Base-by-base conservation (phyloP, 2,329 filamentous ascomycete genomes). In the Nothophoma quercina region DNA sequence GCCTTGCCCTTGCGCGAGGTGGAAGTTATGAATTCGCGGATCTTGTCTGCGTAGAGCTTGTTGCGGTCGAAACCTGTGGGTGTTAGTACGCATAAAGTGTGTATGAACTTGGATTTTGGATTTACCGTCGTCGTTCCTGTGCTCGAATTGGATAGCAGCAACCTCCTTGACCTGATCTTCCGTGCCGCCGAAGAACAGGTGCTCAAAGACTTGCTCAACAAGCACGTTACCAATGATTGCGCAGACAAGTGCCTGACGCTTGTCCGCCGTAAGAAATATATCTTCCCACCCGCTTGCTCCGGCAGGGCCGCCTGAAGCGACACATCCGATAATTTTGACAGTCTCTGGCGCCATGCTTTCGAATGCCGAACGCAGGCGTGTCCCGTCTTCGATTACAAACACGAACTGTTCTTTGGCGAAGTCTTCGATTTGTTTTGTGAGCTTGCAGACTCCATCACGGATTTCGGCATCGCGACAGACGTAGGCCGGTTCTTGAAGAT, bases 151-250 rank as follows among this genome's bases (percentile, higher is more conserved):
- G 0, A 64, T 13, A 0, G n/a, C 15, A 4, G 19, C 15, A 2
- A 70, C 10, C 1, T 29, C 35, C 1, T 44, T 12, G 7, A 62
- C 21, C 1, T 63, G 32, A 2, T 23, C 51, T 15, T 34, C 26
- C 2, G 16, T 34, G 0, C 55, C 66, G 0, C 70, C 70, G 28
- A 73, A 70, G 32, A 66, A 67, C 0, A 39, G 18, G 41, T 67
- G 64, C 35, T 59, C 38, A 21, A 71, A 67, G 0, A 72, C 67
- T 25, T 72, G 67, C 46, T 74, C 65, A 1, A 60, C 51, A 4
- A 74, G 16, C 7, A 71, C 62, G 18, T 72, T 70, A 1, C 70
- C 67, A 0, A 73, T 57, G 7, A 74, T 58, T 1, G 45, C 69
- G 45, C 55, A 62, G 0, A 69, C 63, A 2, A 72, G 33, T 4